Evolutionary conservation across 1,284 basidiomycete species (phyloP).

Genomic region (Boletellus sp.): DNA sequence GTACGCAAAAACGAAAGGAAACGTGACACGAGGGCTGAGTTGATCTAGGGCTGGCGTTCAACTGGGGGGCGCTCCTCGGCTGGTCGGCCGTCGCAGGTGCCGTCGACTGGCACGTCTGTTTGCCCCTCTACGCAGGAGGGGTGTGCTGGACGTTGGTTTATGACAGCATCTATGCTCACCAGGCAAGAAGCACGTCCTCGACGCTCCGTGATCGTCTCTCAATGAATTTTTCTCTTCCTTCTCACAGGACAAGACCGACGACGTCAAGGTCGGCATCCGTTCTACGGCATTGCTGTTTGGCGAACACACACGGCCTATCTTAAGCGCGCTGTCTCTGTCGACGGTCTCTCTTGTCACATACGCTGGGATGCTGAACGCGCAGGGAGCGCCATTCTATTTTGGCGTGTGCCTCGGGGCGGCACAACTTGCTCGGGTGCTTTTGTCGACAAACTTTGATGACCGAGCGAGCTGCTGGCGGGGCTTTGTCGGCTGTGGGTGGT

Average conservation of each 20-base stretch:
- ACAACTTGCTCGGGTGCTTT: conserved; percentile 84
- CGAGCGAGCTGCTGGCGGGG: conserved; percentile 89
- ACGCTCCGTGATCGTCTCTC: neutral
- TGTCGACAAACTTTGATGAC: conserved; percentile 72
- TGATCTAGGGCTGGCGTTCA: conserved; percentile 81
- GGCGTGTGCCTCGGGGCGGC: conserved; percentile 70
- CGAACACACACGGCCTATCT: conserved; percentile 70
- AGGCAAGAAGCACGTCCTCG: conserved; percentile 46
- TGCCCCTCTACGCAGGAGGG: conserved; percentile 89
- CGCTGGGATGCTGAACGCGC: conserved; percentile 76
- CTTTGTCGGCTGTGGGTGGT: conserved; percentile 85
- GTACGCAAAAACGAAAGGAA: conserved; percentile 43
- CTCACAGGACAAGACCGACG: conserved; percentile 86
- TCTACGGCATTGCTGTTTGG: conserved; percentile 93
- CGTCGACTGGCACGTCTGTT: conserved; percentile 79
- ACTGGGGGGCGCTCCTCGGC: conserved; percentile 95
- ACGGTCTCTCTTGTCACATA: conserved; percentile 75
- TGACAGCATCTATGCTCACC: conserved; percentile 98
- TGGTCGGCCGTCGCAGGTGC: conserved; percentile 91
- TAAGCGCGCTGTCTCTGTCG: conserved; percentile 70
- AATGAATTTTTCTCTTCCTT: neutral
- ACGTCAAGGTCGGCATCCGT: conserved; percentile 84
- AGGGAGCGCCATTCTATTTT: conserved; percentile 78
- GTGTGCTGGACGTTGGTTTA: conserved; percentile 95
- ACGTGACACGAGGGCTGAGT: neutral